Base-by-base conservation (phyloP, 139 green algal genomes). In the Volvox reticuliferus region DNA sequence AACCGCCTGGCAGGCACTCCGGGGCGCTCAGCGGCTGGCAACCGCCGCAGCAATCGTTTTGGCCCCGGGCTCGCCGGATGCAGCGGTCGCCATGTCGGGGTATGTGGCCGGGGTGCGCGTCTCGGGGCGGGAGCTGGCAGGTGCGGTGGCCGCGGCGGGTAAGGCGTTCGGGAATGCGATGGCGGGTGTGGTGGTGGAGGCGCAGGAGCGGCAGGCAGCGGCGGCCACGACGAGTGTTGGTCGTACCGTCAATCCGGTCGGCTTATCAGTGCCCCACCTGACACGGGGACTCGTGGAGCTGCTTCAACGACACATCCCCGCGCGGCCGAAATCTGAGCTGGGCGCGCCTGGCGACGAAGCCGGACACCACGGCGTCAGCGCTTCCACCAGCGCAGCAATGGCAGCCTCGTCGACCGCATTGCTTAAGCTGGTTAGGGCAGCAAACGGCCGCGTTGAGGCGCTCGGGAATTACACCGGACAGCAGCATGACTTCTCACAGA, bases 1-100 rank as follows among this genome's bases (percentile, higher is more conserved):
- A 12, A 26, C 55, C 5, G 37, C 32, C 9, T 92, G 89, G 89
- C 82, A 82, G n/a, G 89, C 89, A 30, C 63, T 92, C 82, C 83
- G 77, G 0, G 83, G 71, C 0, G 26, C 89, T 26, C 89, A 90
- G 28, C 80, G 79, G 12, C 88, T 92, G 32, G 88, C 88, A 2
- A 67, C 80, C 17, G 88, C 88, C 44, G 79, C 79, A 0, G 65
- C 67, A 16, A 30, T 62, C 28, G 77, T 86, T 1, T 36, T 80
- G 22, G 78, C 79, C 28, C 78, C 61, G 28, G 79, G 28, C 77
- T 82, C 35, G 37, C 69, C 69, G 9, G 85, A 89, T 0, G 85
- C 37, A 19, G 69, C 17, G 35, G 83, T 37, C 65, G 83, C 67
- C 77, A 19, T 44, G 28, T 16, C 28, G 28, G 85, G 79, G 12